phyloP scores from a whole-genome alignment of 2,329 filamentous ascomycete species.

The Colletotrichum costaricense region DNA sequence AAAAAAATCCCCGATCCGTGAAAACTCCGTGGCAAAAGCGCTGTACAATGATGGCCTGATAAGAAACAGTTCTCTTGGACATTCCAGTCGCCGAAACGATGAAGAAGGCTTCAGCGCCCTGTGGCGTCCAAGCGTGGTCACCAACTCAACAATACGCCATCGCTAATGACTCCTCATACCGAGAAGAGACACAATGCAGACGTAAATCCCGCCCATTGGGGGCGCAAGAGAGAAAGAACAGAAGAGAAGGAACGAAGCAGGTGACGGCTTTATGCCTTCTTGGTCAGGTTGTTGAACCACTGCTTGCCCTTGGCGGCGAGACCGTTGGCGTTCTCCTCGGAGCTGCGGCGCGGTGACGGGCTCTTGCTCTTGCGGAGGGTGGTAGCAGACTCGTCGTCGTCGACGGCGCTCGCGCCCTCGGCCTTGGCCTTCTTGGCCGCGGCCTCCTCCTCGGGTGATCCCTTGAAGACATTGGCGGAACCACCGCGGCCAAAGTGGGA shows the following conservation, averaged over 20 bases:
- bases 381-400: conserved; percentile 40
- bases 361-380: conserved; percentile 36
- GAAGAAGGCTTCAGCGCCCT: background rate
- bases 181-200: background rate
- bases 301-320: conserved; percentile 59
- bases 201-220: background rate
- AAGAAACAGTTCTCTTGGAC: background rate
- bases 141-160: background rate
- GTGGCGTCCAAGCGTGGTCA: background rate
- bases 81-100: background rate
- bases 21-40: conserved; percentile 2
- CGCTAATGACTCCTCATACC: background rate
- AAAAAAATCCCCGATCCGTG: background rate
- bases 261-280: conserved; percentile 51
- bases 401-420: conserved; percentile 46
- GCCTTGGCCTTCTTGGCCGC: conserved; percentile 40
- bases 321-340: conserved; percentile 39
- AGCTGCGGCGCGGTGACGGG: conserved; percentile 24
- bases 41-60: background rate
- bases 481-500: conserved; percentile 80
- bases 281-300: conserved; percentile 62
- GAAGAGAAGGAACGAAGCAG: background rate
- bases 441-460: conserved; percentile 53
- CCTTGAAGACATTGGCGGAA: conserved; percentile 75
- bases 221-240: background rate